These are phyloP conservation scores for Galerina sulciceps DNA, from an alignment of 768 basidiomycete species.

Conservation along the genomic window DNA sequence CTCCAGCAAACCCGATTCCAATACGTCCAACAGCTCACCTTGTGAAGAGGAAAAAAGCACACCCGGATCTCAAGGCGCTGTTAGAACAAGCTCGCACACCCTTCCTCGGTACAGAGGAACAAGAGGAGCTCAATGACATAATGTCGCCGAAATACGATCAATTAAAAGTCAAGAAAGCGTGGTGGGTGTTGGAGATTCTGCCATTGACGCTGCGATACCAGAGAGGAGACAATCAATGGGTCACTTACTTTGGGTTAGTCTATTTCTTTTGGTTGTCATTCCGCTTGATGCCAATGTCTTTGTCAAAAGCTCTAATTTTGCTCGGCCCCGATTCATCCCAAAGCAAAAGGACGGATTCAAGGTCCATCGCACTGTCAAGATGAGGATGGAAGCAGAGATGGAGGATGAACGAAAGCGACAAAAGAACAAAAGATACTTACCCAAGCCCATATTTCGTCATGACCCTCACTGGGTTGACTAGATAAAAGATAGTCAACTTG, in stretches of 20 bases:
- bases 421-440: constrained; percentile 34
- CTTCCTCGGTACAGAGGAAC: constrained; percentile 51
- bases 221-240: constrained; percentile 40
- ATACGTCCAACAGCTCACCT: constrained; percentile 23
- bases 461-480: constrained; percentile 43
- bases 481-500: not conserved
- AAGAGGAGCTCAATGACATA: constrained; percentile 66
- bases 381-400: constrained; percentile 56
- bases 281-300: not conserved
- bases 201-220: constrained; percentile 48
- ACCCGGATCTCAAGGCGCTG: constrained; percentile 17
- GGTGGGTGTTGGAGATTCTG: constrained; percentile 75
- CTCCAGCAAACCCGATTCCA: constrained; percentile 27
- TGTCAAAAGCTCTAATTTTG: constrained; percentile 39
- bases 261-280: not conserved
- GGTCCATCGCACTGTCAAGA: constrained; percentile 55
- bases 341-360: constrained; percentile 45
- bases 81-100: constrained; percentile 11
- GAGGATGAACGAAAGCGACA: constrained; percentile 29
- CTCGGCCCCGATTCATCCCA: constrained; percentile 41
- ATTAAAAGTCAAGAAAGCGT: constrained; percentile 44
- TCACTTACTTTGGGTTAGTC: constrained; percentile 35
- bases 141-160: constrained; percentile 64
- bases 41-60: constrained; percentile 19
- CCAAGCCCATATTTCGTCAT: constrained; percentile 30